phyloP scores from a whole-genome alignment of 768 basidiomycete genomes.

The Russula ochroleuca region DNA sequence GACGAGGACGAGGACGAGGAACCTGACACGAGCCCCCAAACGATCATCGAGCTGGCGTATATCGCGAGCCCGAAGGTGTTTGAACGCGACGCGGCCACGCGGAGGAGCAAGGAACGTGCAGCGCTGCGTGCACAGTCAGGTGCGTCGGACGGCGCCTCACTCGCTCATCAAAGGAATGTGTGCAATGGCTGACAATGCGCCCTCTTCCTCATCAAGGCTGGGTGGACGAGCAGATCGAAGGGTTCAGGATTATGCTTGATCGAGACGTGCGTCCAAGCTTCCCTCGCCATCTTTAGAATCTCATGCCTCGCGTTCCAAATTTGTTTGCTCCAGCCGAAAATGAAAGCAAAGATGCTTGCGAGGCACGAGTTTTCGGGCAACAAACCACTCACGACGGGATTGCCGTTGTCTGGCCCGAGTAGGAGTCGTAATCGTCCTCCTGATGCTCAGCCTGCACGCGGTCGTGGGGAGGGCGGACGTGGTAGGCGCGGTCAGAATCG shows the following conservation, averaged over 20 bases:
- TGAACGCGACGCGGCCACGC: constrained; percentile 66
- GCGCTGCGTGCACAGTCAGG: constrained; percentile 70
- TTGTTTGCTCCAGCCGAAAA: constrained; percentile 45
- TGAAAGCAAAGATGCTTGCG: constrained; percentile 63
- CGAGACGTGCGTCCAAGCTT: constrained; percentile 59
- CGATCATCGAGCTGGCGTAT: constrained; percentile 72
- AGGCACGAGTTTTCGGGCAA: constrained; percentile 80
- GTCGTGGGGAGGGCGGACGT: constrained; percentile 25
- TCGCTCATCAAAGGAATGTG: background rate
- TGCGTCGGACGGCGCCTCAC: constrained; percentile 28
- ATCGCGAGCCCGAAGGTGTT: constrained; percentile 71
- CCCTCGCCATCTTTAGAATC: background rate
- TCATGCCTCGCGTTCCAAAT: background rate
- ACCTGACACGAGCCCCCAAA: constrained; percentile 40
- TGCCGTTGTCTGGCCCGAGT: constrained; percentile 2
- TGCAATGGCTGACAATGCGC: background rate
- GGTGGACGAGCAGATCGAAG: constrained; percentile 85
- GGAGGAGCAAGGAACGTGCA: constrained; percentile 60
- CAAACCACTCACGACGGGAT: constrained; percentile 29
- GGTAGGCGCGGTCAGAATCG: constrained; percentile 22
- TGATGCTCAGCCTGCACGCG: constrained; percentile 17
- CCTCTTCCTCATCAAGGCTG: constrained; percentile 41
- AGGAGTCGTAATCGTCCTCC: constrained; percentile 19
- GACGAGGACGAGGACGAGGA: constrained; percentile 34
- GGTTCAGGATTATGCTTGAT: constrained; percentile 89